Base-by-base conservation (phyloP, 495 filamentous ascomycete species). In the Neurospora sp. region DNA sequence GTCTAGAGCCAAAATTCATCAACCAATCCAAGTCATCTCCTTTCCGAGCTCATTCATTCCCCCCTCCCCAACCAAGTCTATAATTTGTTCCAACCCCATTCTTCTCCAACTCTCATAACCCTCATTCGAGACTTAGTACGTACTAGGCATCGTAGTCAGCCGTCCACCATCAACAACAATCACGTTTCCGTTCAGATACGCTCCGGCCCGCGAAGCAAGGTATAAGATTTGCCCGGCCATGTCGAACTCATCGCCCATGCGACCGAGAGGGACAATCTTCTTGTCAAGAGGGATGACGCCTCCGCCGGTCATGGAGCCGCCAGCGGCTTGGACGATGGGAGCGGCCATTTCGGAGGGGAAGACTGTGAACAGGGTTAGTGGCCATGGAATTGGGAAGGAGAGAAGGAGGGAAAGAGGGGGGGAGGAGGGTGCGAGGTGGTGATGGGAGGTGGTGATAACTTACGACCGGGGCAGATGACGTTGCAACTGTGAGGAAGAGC, bases 401-500 rank as follows among this genome's bases (percentile, higher is more conserved):
- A 14, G 27, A 70, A 6, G 4, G 4, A 45, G 31, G 7, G 27
- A 7, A 69, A 18, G 20, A 35, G 38, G 40, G 69, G 16, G 65
- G 6, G 53, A 27, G 31, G 31, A 35, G 31, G 31, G 31, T 35
- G 31, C 31, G 4, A 35, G 4, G 31, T 35, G 31, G 31, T 16
- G 31, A 18, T 72, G 39, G 68, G 71, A 12, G 47, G 39, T 71
- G 44, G 69, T 40, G 3, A 53, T 39, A 3, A 83, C 87, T 85
- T 80, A 90, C 89, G 79, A 22, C 90, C 91, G 39, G 91, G 90
- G 9, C 88, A 87, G 37, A 93, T 84, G n/a, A 86, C 85, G 82
- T 92, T 93, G 9, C 86, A 82, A 70, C 84, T 84, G 6, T n/a
- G 42, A 12, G 39, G 37, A 37, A 37, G 22, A 65, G 16, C 0